Evolutionary conservation across 1,284 basidiomycete species (phyloP), one percentile per base, ranked within the genome.

Genomic region (Heterobasidion occidentale): DNA sequence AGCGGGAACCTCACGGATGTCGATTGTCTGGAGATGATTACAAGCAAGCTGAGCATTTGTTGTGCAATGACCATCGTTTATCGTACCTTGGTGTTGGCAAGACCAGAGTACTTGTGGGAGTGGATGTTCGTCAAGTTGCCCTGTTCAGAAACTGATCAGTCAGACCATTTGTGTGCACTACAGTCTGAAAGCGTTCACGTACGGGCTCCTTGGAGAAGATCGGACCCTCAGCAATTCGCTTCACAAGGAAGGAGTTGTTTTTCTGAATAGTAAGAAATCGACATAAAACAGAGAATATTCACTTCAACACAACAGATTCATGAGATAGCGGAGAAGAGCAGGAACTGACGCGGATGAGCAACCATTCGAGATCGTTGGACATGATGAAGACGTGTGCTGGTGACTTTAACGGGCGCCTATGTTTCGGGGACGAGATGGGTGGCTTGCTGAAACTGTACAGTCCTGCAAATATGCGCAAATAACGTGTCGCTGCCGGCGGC

Each of bases 291-390:
- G 27, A 35, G 48, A 46, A 11, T 36, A 33, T 48, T 47, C 36
- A 51, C 35, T 35, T 17, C 9, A 14, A 17, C 42, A 27, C 17
- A 19, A 35, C 17, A 8, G 6, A 12, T 12, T 9, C 17, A 53
- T 19, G 6, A 35, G 36, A 52, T 33, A 19, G 36, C 27, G 36
- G 19, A 27, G 36, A n/a, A 42, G 1, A 46, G 33, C 20, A 27
- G 17, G 17, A 38, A 83, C 87, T 67, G 66, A 91, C 88, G 67
- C 92, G 90, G 74, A 94, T 71, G 64, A 94, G 87, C 71, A 92
- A 84, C 92, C 92, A 95, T 77, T 92, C 80, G 72, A 94, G 88
- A 73, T 94, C 92, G 75, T 72, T 67, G 64, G 88, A 89, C 86
- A 89, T 88, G 68, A 74, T 81, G 74, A 69, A 62, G 63, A 56